Conservation (phyloP, 2,329 filamentous ascomycete genomes). For the Cyphellophora europaea region DNA sequence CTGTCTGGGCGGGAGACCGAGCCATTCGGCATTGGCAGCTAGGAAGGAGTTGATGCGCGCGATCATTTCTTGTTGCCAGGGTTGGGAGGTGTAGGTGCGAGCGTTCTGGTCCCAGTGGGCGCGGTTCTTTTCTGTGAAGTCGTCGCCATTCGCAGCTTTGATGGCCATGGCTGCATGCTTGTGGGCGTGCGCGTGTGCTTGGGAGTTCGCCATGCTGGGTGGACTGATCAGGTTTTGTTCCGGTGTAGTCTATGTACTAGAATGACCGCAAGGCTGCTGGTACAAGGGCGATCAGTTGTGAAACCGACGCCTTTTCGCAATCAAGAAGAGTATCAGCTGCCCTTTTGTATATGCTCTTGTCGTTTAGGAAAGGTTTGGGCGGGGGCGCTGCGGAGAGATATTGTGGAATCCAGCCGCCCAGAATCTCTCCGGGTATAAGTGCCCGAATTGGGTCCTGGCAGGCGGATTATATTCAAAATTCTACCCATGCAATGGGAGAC, state of each 20-base stretch:
- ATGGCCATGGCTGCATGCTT: conserved; percentile 1
- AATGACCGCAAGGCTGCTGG: not conserved
- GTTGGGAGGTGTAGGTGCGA: conserved; percentile 12
- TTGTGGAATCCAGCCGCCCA: too few species aligned
- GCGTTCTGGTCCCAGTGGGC: conserved; percentile 18
- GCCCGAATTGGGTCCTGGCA: too few species aligned
- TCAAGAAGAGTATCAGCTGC: too few species aligned
- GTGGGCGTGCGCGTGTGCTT: conserved; percentile 5
- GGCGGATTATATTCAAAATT: too few species aligned
- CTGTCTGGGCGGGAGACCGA: conserved; percentile 16
- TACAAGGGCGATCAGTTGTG: too few species aligned
- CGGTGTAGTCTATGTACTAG: not conserved
- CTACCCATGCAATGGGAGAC: too few species aligned
- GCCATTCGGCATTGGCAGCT: conserved; percentile 13
- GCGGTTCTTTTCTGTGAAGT: conserved; percentile 14
- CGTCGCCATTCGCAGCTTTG: not conserved
- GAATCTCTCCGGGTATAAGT: too few species aligned
- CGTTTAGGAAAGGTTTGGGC: too few species aligned
- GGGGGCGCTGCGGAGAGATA: too few species aligned
- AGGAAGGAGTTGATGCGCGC: conserved; percentile 15
- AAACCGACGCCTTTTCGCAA: too few species aligned
- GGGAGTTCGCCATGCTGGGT: conserved; percentile 6
- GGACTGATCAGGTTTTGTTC: conserved; percentile 1
- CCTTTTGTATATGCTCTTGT: too few species aligned
- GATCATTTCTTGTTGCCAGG: conserved; percentile 16